Percentiles rank a stretch among this genome's conserved stretches.
Conservation (phyloP, 306 rosid genomes). For the Prunus kanzakura region DNA sequence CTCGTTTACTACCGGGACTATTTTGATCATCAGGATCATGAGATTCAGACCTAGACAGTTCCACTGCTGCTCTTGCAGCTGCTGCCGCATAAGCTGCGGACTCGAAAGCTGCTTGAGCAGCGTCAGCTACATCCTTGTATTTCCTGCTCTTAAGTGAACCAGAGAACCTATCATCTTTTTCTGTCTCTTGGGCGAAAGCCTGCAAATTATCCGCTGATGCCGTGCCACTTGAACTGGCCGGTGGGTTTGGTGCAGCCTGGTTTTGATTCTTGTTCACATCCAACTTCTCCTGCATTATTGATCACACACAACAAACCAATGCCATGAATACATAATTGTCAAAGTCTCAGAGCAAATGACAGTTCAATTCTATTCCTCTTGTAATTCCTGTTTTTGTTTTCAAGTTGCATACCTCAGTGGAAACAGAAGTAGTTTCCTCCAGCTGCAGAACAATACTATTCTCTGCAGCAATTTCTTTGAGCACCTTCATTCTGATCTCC, state of each 20-base stretch:
- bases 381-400: slow-evolving; percentile 1
- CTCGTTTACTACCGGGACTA: slow-evolving; percentile 28
- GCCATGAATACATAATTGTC: slow-evolving; percentile 2
- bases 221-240: slow-evolving; percentile 18
- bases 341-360: neutral
- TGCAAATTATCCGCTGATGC: slow-evolving; percentile 22
- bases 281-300: slow-evolving; percentile 41
- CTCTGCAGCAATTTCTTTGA: slow-evolving; percentile 75
- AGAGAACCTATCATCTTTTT: slow-evolving; percentile 36
- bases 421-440: slow-evolving; percentile 34
- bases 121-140: slow-evolving; percentile 75
- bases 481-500: slow-evolving; percentile 67
- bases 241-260: slow-evolving; percentile 17
- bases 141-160: slow-evolving; percentile 45
- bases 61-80: slow-evolving; percentile 86
- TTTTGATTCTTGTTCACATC: slow-evolving; percentile 32
- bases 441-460: slow-evolving; percentile 55
- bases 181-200: slow-evolving; percentile 34
- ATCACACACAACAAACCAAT: slow-evolving; percentile 18
- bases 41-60: slow-evolving; percentile 60
- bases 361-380: neutral
- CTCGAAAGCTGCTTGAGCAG: slow-evolving; percentile 97
- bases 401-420: slow-evolving; percentile 43
- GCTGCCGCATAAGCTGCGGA: slow-evolving; percentile 87
- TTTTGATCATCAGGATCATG: slow-evolving; percentile 51